Conservation (phyloP, 345 rosid species). For the Clausena lansium region DNA sequence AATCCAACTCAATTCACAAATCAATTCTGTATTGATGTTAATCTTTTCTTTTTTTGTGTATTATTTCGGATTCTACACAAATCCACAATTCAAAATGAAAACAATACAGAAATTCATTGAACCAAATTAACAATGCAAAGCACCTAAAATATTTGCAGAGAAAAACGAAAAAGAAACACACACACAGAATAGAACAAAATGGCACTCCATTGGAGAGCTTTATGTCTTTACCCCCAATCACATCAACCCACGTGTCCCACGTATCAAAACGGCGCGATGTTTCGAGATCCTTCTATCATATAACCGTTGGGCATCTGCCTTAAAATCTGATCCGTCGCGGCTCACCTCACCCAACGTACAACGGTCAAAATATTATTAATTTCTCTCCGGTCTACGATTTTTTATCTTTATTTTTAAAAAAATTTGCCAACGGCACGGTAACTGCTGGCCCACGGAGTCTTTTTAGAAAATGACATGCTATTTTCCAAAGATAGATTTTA, state of each 20-base stretch:
- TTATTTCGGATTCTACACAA: too few species aligned
- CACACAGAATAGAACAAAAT: not conserved
- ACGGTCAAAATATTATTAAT: conserved; percentile 13
- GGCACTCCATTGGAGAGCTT: not conserved
- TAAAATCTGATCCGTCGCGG: not conserved
- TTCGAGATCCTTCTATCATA: conserved; percentile 7
- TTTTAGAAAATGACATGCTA: not conserved
- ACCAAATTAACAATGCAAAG: not conserved
- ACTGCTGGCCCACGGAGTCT: not conserved
- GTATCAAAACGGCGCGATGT: not conserved
- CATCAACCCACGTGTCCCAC: not conserved
- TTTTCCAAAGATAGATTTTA: not conserved
- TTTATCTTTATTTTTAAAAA: not conserved
- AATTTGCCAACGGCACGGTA: not conserved
- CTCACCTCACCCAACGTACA: not conserved
- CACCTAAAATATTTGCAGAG: too few species aligned
- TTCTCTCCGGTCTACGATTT: too few species aligned
- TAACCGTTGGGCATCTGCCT: not conserved
- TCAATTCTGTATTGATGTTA: too few species aligned
- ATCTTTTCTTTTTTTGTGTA: too few species aligned
- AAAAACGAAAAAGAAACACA: not conserved
- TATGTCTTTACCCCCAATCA: not conserved
- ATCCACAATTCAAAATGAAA: too few species aligned
- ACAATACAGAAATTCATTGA: too few species aligned
- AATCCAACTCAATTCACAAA: too few species aligned